A percentile compares a stretch with the other conserved stretches of the same genome.
Evolutionary conservation across 768 basidiomycete species (phyloP).

Genomic region (Podaxis sp.): DNA sequence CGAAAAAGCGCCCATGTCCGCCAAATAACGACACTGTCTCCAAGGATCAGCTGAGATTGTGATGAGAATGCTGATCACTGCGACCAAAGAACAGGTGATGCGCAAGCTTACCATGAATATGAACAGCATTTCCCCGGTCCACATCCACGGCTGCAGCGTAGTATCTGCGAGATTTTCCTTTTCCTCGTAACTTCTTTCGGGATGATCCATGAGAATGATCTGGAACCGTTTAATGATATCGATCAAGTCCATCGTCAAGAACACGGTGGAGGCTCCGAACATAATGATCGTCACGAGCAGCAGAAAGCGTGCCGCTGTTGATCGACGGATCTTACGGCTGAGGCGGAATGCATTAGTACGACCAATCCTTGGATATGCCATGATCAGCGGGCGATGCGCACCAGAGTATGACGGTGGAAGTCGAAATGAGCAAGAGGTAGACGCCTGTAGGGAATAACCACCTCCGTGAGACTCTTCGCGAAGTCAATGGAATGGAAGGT

Average conservation of each 20-base stretch:
- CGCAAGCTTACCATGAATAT: conserved; percentile 25
- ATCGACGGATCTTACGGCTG: conserved; percentile 21
- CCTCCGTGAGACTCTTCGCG: neutral
- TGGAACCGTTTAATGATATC: conserved; percentile 29
- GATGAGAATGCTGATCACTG: neutral
- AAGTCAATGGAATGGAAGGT: neutral
- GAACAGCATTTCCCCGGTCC: conserved; percentile 32
- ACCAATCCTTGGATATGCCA: neutral
- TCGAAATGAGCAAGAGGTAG: conserved; percentile 19
- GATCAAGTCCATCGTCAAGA: conserved; percentile 27
- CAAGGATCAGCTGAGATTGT: conserved; percentile 24
- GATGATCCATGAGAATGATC: conserved; percentile 24
- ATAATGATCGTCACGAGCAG: conserved; percentile 25
- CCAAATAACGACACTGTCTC: conserved; percentile 33
- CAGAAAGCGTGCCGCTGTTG: conserved; percentile 21
- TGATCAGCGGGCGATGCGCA: neutral
- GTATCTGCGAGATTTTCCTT: conserved; percentile 24
- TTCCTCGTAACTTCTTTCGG: conserved; percentile 18
- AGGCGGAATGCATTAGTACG: too few species aligned
- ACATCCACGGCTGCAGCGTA: conserved; percentile 23
- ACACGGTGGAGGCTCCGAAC: conserved; percentile 28
- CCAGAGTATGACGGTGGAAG: conserved; percentile 20
- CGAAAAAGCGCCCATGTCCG: conserved; percentile 27
- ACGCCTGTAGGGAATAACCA: neutral
- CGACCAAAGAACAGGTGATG: neutral